A percentile compares a stretch with the other conserved stretches of the same genome.
These are phyloP conservation scores for Apiospora koreana DNA, from an alignment of 2,329 filamentous ascomycete species.

Conservation along the genomic window DNA sequence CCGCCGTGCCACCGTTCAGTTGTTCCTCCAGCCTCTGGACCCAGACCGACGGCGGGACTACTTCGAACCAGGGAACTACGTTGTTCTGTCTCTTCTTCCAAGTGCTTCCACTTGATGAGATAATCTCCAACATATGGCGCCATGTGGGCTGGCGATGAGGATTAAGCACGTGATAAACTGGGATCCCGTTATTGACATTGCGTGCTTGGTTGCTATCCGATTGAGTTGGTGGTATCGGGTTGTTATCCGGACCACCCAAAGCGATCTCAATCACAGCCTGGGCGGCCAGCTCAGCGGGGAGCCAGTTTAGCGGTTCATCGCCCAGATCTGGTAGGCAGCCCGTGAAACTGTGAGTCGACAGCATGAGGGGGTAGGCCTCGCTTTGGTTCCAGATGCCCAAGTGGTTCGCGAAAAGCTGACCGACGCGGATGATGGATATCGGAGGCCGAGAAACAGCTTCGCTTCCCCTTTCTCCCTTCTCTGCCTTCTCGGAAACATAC, in stretches of 20 bases:
- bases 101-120: neutral
- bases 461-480: neutral
- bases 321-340: conserved; percentile 41
- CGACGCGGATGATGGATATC: conserved; percentile 44
- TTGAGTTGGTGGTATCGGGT: neutral
- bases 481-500: neutral
- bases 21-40: conserved; percentile 38
- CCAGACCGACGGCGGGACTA: conserved; percentile 43
- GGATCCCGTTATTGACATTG: conserved; percentile 19
- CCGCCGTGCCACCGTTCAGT: conserved; percentile 16
- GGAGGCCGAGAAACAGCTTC: conserved; percentile 24
- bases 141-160: conserved; percentile 43
- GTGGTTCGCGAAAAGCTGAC: conserved; percentile 45
- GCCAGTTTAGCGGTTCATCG: conserved; percentile 41
- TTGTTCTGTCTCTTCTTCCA: conserved; percentile 27
- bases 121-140: conserved; percentile 43
- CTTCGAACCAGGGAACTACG: conserved; percentile 21
- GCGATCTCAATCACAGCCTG: conserved; percentile 41
- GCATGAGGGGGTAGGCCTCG: conserved; percentile 51
- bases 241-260: neutral
- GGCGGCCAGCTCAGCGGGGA: conserved; percentile 48
- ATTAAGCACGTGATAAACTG: conserved; percentile 52
- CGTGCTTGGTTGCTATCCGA: conserved; percentile 28
- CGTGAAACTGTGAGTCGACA: conserved; percentile 39
- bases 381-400: conserved; percentile 47